phyloP scores from a whole-genome alignment of 371 early-diverging fungal species.

The Capniomyces stellatus region DNA sequence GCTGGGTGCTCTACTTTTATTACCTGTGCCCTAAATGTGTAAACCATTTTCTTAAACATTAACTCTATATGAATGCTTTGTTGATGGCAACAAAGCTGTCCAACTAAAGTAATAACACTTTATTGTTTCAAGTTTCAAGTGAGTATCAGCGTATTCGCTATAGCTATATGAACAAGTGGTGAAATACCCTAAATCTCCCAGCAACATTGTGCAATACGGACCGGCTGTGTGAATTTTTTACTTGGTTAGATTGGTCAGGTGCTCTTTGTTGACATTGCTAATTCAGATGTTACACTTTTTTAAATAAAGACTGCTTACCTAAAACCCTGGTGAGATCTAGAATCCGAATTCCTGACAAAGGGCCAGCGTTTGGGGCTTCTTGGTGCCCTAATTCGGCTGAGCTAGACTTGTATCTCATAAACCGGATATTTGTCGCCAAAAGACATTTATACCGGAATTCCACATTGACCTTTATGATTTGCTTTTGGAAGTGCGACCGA shows the following conservation, averaged over 20 bases:
- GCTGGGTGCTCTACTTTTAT: constrained; percentile 74
- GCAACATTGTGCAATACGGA: constrained; percentile 67
- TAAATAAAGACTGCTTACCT: constrained; percentile 6
- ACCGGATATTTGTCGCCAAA: not conserved
- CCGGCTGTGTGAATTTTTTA: constrained; percentile 24
- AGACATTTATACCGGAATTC: too few species aligned
- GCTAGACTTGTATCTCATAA: not conserved
- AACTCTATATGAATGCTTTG: too few species aligned
- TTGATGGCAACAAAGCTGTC: too few species aligned
- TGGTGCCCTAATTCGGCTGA: not conserved
- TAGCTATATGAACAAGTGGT: too few species aligned
- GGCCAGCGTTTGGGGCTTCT: constrained; percentile 9
- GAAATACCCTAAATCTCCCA: constrained; percentile 70
- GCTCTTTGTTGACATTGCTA: not conserved
- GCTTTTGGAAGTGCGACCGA: too few species aligned
- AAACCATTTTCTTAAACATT: too few species aligned
- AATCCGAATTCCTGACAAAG: constrained; percentile 55
- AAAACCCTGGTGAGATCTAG: constrained; percentile 66
- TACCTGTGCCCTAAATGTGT: constrained; percentile 40
- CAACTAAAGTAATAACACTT: too few species aligned
- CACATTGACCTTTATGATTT: too few species aligned
- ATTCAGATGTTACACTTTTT: not conserved
- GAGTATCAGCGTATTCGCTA: too few species aligned
- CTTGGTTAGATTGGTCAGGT: not conserved
- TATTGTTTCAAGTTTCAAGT: too few species aligned